phyloP scores from a whole-genome alignment of 2,329 filamentous ascomycete genomes.

The Teratosphaeriaceae sp. region DNA sequence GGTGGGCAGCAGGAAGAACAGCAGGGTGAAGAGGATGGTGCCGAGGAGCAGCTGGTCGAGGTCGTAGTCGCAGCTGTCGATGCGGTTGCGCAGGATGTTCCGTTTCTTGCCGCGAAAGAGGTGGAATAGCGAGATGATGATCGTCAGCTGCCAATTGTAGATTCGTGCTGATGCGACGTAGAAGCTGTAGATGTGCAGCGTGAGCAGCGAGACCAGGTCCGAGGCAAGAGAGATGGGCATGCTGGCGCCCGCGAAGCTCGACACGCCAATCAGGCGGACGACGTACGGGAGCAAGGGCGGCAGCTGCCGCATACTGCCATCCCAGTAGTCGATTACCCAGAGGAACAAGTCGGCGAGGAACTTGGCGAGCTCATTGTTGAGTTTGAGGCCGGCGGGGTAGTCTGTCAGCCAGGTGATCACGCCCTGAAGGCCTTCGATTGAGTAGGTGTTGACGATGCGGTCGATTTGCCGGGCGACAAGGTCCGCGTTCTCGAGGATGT shows the following conservation, averaged over 20 bases:
- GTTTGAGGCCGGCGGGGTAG: constrained; percentile 88
- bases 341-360: constrained; percentile 94
- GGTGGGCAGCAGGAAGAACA: constrained; percentile 91
- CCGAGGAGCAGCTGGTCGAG: constrained; percentile 93
- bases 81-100: constrained; percentile 92
- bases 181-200: constrained; percentile 95
- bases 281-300: constrained; percentile 76
- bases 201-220: constrained; percentile 83
- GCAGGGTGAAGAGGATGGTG: constrained; percentile 89
- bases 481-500: constrained; percentile 89
- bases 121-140: constrained; percentile 95
- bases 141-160: constrained; percentile 97
- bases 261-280: constrained; percentile 89
- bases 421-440: constrained; percentile 76
- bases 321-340: constrained; percentile 99
- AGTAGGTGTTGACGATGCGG: constrained; percentile 68
- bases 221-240: constrained; percentile 96
- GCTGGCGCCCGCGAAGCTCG: constrained; percentile 89
- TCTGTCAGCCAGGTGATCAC: constrained; percentile 96
- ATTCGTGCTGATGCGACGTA: constrained; percentile 95
- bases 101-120: constrained; percentile 97
- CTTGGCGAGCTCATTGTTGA: constrained; percentile 87
- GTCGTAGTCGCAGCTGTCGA: constrained; percentile 98
- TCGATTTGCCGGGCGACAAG: constrained; percentile 79
- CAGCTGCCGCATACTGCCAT: constrained; percentile 69